Conservation (phyloP, 2,329 filamentous ascomycete genomes). For the Colletotrichum nymphaeae region DNA sequence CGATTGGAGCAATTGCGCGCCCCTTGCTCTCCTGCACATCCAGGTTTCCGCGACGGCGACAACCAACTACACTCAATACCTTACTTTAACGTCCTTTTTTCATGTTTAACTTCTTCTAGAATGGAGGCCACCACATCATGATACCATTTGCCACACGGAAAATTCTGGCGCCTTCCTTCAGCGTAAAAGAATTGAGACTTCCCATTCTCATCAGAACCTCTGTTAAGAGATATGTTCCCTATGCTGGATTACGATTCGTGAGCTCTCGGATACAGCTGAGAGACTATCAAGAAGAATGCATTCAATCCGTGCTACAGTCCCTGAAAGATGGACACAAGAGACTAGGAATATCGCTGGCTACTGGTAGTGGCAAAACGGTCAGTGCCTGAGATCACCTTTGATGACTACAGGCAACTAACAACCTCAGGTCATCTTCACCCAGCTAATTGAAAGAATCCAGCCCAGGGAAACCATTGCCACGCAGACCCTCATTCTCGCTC, state of each 20-base stretch:
- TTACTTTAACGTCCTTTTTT: not conserved
- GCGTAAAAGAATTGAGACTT: not conserved
- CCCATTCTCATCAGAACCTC: not conserved
- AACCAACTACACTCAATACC: not conserved
- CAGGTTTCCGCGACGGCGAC: not conserved
- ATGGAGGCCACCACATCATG: conserved; percentile 8
- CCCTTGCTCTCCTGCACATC: not conserved
- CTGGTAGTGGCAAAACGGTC: conserved; percentile 89
- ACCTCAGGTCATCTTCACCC: conserved; percentile 89
- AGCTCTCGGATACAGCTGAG: conserved; percentile 69
- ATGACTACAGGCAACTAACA: not conserved
- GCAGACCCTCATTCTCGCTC: conserved; percentile 90
- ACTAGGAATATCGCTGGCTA: conserved; percentile 86
- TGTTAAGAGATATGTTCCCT: not conserved
- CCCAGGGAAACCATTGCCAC: conserved; percentile 67
- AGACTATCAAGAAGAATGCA: conserved; percentile 92
- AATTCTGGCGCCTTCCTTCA: not conserved
- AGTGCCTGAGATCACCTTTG: conserved; percentile 20
- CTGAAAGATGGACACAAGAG: conserved; percentile 79
- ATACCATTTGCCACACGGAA: not conserved
- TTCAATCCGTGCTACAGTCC: conserved; percentile 80
- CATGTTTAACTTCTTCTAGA: not conserved
- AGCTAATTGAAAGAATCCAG: conserved; percentile 84
- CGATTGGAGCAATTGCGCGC: not conserved
- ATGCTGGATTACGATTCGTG: not conserved